A percentile compares a stretch with the other conserved stretches of the same genome.
Evolutionary conservation across 768 basidiomycete species (phyloP).

Genomic region (Vararia minispora): DNA sequence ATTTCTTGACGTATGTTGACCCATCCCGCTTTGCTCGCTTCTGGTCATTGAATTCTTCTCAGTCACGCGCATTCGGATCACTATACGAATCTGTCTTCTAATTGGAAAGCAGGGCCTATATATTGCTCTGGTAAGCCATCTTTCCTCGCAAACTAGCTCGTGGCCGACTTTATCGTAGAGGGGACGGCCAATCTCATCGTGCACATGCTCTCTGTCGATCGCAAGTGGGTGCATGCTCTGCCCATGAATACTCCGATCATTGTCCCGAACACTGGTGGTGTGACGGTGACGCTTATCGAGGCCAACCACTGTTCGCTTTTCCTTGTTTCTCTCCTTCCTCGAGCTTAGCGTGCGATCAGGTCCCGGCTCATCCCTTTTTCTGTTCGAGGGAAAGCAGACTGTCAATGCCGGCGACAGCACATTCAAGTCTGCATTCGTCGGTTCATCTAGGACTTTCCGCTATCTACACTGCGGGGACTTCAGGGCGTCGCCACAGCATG

Average conservation of each 20-base stretch:
- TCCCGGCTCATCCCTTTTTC: slow-evolving; percentile 89
- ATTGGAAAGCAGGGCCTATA: slow-evolving; percentile 86
- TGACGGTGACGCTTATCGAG: slow-evolving; percentile 88
- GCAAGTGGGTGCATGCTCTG: slow-evolving; percentile 80
- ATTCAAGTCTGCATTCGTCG: slow-evolving; percentile 62
- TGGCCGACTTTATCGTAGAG: slow-evolving; percentile 23
- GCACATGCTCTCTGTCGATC: slow-evolving; percentile 84
- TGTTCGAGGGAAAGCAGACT: slow-evolving; percentile 90
- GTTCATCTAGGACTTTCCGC: slow-evolving; percentile 58
- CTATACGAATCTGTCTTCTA: slow-evolving; percentile 83
- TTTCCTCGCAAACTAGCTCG: neutral
- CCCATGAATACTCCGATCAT: slow-evolving; percentile 67
- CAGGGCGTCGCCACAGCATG: slow-evolving; percentile 80
- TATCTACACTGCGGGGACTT: slow-evolving; percentile 97
- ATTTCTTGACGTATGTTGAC: slow-evolving; percentile 77
- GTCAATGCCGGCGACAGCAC: slow-evolving; percentile 77
- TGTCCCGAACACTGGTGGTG: slow-evolving; percentile 76
- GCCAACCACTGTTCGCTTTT: slow-evolving; percentile 74
- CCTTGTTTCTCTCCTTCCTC: neutral
- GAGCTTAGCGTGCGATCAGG: slow-evolving; percentile 17
- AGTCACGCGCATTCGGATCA: slow-evolving; percentile 98
- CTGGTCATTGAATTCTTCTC: neutral
- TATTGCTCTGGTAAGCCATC: slow-evolving; percentile 65
- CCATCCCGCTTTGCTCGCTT: neutral
- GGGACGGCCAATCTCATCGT: slow-evolving; percentile 86